Evolutionary conservation across 2,329 filamentous ascomycete genomes (phyloP).

Genomic region (Trichoderma guizhouense): DNA sequence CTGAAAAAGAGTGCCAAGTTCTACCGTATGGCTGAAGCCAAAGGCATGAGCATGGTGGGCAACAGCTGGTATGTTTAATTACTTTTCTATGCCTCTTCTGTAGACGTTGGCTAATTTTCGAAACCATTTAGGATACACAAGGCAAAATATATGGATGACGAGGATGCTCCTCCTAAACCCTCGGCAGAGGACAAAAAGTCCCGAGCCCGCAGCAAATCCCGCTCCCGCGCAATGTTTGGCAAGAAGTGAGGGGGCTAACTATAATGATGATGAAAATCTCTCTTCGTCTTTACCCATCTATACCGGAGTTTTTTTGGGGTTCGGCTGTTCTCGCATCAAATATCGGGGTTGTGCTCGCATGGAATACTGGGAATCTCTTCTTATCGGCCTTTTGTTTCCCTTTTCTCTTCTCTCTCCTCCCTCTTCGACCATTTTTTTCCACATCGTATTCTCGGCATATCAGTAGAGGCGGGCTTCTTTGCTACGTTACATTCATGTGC

Average conservation of each 20-base stretch:
- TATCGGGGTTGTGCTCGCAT: slow-evolving; percentile 20
- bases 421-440: background rate
- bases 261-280: slow-evolving; percentile 32
- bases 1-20: slow-evolving; percentile 89
- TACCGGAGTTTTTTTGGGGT: slow-evolving; percentile 30
- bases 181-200: slow-evolving; percentile 56
- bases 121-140: slow-evolving; percentile 78
- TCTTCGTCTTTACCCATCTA: slow-evolving; percentile 30
- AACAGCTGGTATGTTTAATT: slow-evolving; percentile 81
- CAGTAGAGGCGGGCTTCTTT: slow-evolving; percentile 20
- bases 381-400: background rate
- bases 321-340: slow-evolving; percentile 24
- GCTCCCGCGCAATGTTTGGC: slow-evolving; percentile 70
- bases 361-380: slow-evolving; percentile 10
- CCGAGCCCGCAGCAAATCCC: slow-evolving; percentile 64
- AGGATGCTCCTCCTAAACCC: slow-evolving; percentile 42
- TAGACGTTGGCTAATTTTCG: background rate
- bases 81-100: background rate
- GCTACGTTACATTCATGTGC: slow-evolving; percentile 1
- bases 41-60: slow-evolving; percentile 95
- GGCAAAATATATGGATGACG: slow-evolving; percentile 75
- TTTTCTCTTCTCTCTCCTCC: background rate
- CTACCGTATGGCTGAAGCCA: slow-evolving; percentile 85
- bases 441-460: slow-evolving; percentile 18
- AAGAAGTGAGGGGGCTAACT: slow-evolving; percentile 28